Conservation (phyloP, 78 protist genomes). For the Cavenderia fasciculata region DNA sequence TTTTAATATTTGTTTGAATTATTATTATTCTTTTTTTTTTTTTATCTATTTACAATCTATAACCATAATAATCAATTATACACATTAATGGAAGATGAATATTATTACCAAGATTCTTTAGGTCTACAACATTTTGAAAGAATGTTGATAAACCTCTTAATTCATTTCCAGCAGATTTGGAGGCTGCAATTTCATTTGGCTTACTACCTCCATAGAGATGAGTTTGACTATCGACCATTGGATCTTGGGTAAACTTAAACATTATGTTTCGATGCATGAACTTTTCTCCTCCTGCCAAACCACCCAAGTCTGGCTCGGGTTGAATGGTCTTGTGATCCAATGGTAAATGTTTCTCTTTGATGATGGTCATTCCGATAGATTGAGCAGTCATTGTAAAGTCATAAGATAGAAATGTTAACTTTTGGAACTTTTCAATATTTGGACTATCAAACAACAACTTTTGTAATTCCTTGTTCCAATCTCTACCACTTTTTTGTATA, state of each 20-base stretch:
- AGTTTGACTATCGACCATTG: background rate
- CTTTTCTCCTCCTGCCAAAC: conserved; percentile 72
- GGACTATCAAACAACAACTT: background rate
- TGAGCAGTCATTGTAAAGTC: conserved; percentile 49
- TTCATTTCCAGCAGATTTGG: conserved; percentile 58
- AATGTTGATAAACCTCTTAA: conserved; percentile 29
- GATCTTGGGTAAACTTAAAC: conserved; percentile 63
- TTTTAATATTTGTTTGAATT: background rate
- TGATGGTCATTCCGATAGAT: conserved; percentile 17
- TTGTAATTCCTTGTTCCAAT: conserved; percentile 69
- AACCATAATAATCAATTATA: conserved; percentile 69
- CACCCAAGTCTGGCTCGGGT: conserved; percentile 62
- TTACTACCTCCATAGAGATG: conserved; percentile 58
- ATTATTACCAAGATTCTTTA: conserved; percentile 3
- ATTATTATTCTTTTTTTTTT: background rate
- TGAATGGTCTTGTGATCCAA: conserved; percentile 6
- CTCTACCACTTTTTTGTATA: conserved; percentile 12
- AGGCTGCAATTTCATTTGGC: conserved; percentile 16
- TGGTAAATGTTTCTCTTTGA: conserved; percentile 60
- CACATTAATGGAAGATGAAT: conserved; percentile 72
- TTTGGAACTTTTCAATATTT: conserved; percentile 26
- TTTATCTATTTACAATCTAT: conserved; percentile 14
- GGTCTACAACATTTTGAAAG: conserved; percentile 40
- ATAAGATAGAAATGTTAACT: conserved; percentile 28
- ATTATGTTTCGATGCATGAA: conserved; percentile 20